Evolutionary conservation across 306 rosid species (phyloP), one percentile per base, ranked within the genome.

Genomic region (Rubus idaeus): DNA sequence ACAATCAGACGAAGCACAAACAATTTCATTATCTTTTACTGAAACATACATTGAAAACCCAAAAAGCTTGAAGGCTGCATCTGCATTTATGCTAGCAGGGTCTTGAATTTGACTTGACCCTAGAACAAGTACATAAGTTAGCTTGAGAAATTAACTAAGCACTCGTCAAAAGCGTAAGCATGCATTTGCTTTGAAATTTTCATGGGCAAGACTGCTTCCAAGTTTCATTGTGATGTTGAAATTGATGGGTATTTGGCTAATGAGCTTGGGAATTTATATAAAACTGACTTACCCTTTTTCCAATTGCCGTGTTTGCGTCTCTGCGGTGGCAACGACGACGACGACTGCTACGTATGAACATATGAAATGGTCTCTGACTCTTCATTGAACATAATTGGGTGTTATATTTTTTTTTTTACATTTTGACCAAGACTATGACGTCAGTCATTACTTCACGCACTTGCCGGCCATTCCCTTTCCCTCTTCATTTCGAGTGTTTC

Each of bases 271-370:
- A 30, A 1, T 30, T 30, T 1, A 30, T 30, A 30, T 30, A 30
- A 30, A 30, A 30, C 35, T 1, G 35, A 30, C 35, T 30, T 30
- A 1, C 35, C 35, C 3, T 56, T 56, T 23, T 39, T 53, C 76
- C 52, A 72, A 55, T 64, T 37, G 37, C 42, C 77, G 68, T 56
- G 77, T 73, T 56, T 56, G 67, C 76, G 76, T 72, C 76, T 72
- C 39, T 55, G 20, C 51, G 35, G 66, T 39, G 76, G 51, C 76
- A 66, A 66, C 50, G 70, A 39, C 67, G 61, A 56, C 30, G 67
- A 61, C 44, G 67, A 62, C 67, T 62, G 44, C 67, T n/a, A 62
- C 67, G 13, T 62, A 14, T 13, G 10, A 13, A 62, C n/a, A 12
- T 13, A 9, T 17, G 67, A 61, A 30, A 11, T 10, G 18, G 42